Percentiles rank a stretch among this genome's conserved stretches.
Evolutionary conservation across 345 rosid genomes (phyloP).

Genomic region (Capsella bursapastoris): DNA sequence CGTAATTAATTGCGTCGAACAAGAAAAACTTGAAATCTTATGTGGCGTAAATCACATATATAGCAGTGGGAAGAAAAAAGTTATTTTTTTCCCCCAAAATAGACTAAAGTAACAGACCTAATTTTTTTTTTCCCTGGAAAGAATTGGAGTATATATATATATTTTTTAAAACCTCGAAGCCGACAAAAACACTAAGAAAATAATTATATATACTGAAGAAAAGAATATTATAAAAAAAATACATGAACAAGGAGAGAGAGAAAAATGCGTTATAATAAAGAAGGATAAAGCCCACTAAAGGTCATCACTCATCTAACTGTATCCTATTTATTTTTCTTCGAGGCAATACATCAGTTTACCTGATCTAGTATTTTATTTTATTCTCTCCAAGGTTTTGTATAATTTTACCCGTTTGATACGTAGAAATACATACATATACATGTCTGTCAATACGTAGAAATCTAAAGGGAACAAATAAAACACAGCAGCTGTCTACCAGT

Average conservation of each 20-base stretch:
- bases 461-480: not conserved
- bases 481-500: constrained; percentile 15
- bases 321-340: constrained; percentile 14
- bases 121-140: not conserved
- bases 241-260: constrained; percentile 43
- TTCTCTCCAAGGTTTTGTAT: constrained; percentile 15
- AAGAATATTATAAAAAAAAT: constrained; percentile 38
- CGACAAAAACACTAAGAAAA: constrained; percentile 38
- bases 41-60: constrained; percentile 24
- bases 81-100: not conserved
- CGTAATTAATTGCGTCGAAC: constrained; percentile 26
- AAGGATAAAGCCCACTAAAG: constrained; percentile 39
- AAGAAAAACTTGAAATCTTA: constrained; percentile 13
- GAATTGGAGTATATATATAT: not conserved
- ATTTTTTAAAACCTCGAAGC: constrained; percentile 28
- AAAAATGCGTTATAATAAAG: constrained; percentile 19
- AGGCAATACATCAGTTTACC: constrained; percentile 8
- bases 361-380: not conserved
- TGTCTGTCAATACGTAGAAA: constrained; percentile 16
- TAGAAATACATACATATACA: not conserved
- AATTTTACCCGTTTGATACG: not conserved
- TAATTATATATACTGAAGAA: constrained; percentile 31
- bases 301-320: constrained; percentile 38
- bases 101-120: constrained; percentile 38
- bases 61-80: constrained; percentile 22